Conservation (phyloP, 2,329 filamentous ascomycete genomes). For the Colletotrichum trifolii region DNA sequence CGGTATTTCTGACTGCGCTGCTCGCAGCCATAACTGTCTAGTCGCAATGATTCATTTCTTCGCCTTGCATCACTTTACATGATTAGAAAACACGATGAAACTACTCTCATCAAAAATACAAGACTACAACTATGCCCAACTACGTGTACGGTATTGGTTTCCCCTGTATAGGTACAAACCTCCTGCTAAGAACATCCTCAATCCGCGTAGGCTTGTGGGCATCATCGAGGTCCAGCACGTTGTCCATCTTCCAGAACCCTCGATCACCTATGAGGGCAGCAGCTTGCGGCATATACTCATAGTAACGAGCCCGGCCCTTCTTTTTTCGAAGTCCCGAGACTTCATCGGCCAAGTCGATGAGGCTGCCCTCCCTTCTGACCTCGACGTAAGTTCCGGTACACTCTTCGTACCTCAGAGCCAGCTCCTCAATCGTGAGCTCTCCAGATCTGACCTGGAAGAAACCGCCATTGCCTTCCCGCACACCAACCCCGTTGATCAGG, state of each 20-base stretch:
- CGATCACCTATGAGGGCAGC: conserved; percentile 5
- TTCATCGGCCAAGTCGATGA: conserved; percentile 19
- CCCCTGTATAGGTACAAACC: no score
- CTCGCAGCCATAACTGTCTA: no score
- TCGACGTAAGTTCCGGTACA: conserved; percentile 16
- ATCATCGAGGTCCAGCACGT: not conserved
- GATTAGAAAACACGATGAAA: no score
- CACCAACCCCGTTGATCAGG: conserved; percentile 23
- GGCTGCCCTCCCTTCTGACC: conserved; percentile 10
- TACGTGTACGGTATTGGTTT: no score
- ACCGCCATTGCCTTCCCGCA: conserved; percentile 23
- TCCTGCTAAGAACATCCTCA: no score
- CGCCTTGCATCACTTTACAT: no score
- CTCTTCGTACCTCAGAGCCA: conserved; percentile 22
- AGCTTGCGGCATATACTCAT: conserved; percentile 19
- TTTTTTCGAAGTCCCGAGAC: not conserved
- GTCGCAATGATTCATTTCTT: no score
- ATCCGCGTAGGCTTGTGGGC: not conserved
- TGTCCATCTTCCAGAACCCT: conserved; percentile 5
- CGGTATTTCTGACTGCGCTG: no score
- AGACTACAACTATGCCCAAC: no score
- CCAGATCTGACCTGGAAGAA: conserved; percentile 30
- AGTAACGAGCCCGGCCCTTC: conserved; percentile 8
- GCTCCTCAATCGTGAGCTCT: conserved; percentile 18
- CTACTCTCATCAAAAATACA: no score